Percentiles rank a stretch among this genome's conserved stretches.
Evolutionary conservation across 1,284 basidiomycete species (phyloP).

Genomic region (Phylloboletellus chloephorus): DNA sequence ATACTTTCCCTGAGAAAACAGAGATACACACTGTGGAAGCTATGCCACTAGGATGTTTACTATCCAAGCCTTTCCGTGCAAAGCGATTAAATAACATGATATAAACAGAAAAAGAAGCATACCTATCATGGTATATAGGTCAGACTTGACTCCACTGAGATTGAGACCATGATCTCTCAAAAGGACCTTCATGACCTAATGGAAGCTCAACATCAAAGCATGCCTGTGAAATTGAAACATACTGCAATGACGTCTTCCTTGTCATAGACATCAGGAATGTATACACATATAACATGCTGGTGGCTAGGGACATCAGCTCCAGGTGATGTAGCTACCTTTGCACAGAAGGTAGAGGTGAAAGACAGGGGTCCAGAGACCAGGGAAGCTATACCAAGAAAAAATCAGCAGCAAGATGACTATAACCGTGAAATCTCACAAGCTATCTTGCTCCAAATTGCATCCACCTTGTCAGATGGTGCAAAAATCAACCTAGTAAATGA

Average conservation of each 20-base stretch:
- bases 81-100: neutral
- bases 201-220: slow-evolving; percentile 1
- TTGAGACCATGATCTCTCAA: slow-evolving; percentile 58
- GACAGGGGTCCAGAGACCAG: slow-evolving; percentile 57
- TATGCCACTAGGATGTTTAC: slow-evolving; percentile 68
- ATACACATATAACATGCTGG: slow-evolving; percentile 66
- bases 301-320: slow-evolving; percentile 42
- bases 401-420: slow-evolving; percentile 2
- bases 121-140: slow-evolving; percentile 63
- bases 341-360: slow-evolving; percentile 45
- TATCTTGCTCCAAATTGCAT: slow-evolving; percentile 53
- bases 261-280: slow-evolving; percentile 65
- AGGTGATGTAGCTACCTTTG: slow-evolving; percentile 63
- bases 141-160: slow-evolving; percentile 63
- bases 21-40: slow-evolving; percentile 52
- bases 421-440: slow-evolving; percentile 38
- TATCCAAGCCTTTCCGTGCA: slow-evolving; percentile 52
- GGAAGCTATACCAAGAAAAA: slow-evolving; percentile 42
- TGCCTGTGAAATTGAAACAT: slow-evolving; percentile 5
- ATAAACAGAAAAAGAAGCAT: slow-evolving; percentile 7
- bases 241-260: slow-evolving; percentile 53
- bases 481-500: slow-evolving; percentile 52
- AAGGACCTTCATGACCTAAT: slow-evolving; percentile 61
- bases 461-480: slow-evolving; percentile 53
- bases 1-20: slow-evolving; percentile 2